Base-by-base conservation (phyloP, 257 asterid genomes). In the Solanum tarijense region DNA sequence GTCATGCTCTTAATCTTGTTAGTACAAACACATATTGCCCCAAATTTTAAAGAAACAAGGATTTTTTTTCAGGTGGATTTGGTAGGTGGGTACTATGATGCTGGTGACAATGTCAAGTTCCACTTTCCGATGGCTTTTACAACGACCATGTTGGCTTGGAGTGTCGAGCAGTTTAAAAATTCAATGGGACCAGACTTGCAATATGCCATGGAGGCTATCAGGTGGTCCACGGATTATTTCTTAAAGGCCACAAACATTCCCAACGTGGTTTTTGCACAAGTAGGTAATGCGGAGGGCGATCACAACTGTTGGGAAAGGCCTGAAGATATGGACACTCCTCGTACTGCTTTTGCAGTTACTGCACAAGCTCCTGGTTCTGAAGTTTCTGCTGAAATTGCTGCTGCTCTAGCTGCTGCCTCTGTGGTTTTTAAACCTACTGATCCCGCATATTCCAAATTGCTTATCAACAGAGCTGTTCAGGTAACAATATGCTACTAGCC, bases 81-180 rank as follows among this genome's bases (percentile, higher is more conserved):
- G 83, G 90, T 91, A 5, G 99, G 99, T 25, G 99, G 99, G 1
- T 96, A 96, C 87, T 93, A 96, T 83, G 99, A 96, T 88, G 99
- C 97, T 3, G 99, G 99, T n/a, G 99, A 96, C 94, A 96, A 96
- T 11, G 92, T 96, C 31, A 96, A 96, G 82, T 96, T 94, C 94
- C 94, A 93, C 52, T 88, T 96, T 34, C 98, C 98, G 3, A 95
- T 96, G 99, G 96, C 98, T 34, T 95, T 89, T 90, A 90, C 95
- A 16, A 92, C 99, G 52, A 96, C 99, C 20, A 93, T 95, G 98
- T 91, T 96, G 23, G 92, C 98, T 5, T 96, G 98, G 98, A 91
- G 96, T 8, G 92, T 91, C 5, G 84, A 94, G 6, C 98, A 96
- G 87, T 94, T 92, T 9, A 95, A 93, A 58, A 89, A 88, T 88